Evolutionary conservation across 2,329 filamentous ascomycete species (phyloP), one percentile per base, ranked within the genome.

Genomic region (Diaporthe destruens): DNA sequence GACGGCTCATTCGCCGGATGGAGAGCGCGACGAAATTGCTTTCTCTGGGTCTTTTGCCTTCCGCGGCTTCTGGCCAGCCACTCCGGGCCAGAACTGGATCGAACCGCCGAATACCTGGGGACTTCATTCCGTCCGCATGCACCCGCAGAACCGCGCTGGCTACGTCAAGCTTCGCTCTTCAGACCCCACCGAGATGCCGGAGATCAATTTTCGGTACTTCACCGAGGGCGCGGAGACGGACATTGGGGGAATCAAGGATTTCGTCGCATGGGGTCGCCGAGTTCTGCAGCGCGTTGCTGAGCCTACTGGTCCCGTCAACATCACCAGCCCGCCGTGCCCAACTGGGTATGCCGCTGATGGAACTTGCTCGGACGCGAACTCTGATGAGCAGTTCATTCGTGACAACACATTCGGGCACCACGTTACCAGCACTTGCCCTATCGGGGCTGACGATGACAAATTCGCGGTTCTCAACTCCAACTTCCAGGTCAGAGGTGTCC

Each of bases 121-220:
- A 6, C 44, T 63, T 2, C 80, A 81, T 3, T 74, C 76, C 9
- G 79, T 82, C 11, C 75, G 79, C 76, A 20, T 76, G 75, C 74
- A 74, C 74, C 56, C 75, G 7, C 83, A 82, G 8, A 93, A 93
- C 55, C 84, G 86, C 59, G 86, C 86, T 11, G 92, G 92, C 23
- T 90, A 85, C 0, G 90, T 94, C 18, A 87, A 82, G 3, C 84
- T 94, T 1, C 84, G 83, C 25, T 92, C 89, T 0, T 82, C 87
- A 0, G 86, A 93, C 76, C 90, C 91, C 0, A 86, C 86, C 0
- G 91, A 92, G 68, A 86, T 87, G 25, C 91, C 92, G 0, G 80
- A 87, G 51, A 91, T 92, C 77, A 85, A 87, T 78, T 90, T 91
- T 82, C 89, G 89, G 78, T 89, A 86, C 77, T 90, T 84, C 83